These are phyloP conservation scores for Diaporthe sp. DNA, from an alignment of 2,329 filamentous ascomycete species.

Conservation along the genomic window DNA sequence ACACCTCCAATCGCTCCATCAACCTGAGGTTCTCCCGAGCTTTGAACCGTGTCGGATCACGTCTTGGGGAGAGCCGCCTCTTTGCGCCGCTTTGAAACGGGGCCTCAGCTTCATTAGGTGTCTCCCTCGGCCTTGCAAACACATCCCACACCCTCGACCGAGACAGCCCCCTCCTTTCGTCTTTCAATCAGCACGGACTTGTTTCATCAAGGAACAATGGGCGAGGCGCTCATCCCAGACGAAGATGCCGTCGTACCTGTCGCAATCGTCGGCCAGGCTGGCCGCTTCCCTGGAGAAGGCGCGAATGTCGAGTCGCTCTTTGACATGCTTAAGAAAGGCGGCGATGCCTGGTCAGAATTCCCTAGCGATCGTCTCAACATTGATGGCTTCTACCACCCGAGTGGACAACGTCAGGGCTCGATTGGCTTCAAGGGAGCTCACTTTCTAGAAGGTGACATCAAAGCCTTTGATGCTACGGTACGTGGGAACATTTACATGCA, in stretches of 20 bases:
- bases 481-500: constrained; percentile 42
- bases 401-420: constrained; percentile 64
- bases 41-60: neutral
- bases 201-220: constrained; percentile 16
- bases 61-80: neutral
- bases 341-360: constrained; percentile 75
- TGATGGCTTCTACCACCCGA: constrained; percentile 75
- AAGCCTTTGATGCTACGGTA: constrained; percentile 64
- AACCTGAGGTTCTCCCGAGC: neutral
- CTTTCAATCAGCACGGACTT: neutral
- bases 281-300: constrained; percentile 71
- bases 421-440: constrained; percentile 61
- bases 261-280: constrained; percentile 77
- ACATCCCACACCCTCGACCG: neutral
- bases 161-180: neutral
- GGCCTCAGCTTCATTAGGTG: neutral
- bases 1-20: neutral
- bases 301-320: constrained; percentile 73
- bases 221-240: constrained; percentile 3
- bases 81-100: neutral
- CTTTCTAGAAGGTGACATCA: constrained; percentile 62
- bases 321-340: constrained; percentile 76
- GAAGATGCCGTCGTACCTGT: constrained; percentile 56
- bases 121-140: neutral
- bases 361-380: constrained; percentile 77